Evolutionary conservation across 225 moss, liverwort and hornwort species (phyloP).

Genomic region (Takakia lepidozioides): DNA sequence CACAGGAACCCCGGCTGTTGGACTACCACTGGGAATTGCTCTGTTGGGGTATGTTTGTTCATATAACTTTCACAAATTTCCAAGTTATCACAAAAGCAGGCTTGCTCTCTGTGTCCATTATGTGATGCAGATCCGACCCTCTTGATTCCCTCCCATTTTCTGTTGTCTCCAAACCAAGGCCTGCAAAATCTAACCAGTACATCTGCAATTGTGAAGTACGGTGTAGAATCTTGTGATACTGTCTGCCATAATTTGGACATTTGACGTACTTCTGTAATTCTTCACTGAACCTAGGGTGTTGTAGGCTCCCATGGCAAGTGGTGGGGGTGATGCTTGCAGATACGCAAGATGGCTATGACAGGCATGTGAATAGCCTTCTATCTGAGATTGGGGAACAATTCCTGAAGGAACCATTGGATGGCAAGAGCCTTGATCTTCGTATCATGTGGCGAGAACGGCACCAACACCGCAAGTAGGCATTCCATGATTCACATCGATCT

Average conservation of each 20-base stretch:
- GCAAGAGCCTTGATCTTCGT: slow-evolving; percentile 34
- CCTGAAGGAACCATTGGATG: slow-evolving; percentile 3
- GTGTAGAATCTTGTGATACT: too few species aligned
- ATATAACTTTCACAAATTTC: too few species aligned
- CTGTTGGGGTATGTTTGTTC: slow-evolving; percentile 40
- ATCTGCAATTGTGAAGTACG: too few species aligned
- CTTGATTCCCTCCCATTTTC: too few species aligned
- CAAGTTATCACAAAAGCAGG: too few species aligned
- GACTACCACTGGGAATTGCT: slow-evolving; percentile 69
- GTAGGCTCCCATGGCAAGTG: slow-evolving; percentile 83
- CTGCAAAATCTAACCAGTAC: too few species aligned
- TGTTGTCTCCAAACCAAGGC: too few species aligned
- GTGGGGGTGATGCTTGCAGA: slow-evolving; percentile 83
- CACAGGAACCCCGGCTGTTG: slow-evolving; percentile 87
- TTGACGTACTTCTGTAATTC: too few species aligned
- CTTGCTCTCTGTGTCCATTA: too few species aligned
- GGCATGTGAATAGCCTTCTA: slow-evolving; percentile 39
- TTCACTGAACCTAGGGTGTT: too few species aligned
- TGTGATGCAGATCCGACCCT: too few species aligned
- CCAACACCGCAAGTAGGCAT: slow-evolving; percentile 41
- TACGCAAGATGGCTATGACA: slow-evolving; percentile 41
- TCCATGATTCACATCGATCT: background rate
- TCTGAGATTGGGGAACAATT: slow-evolving; percentile 34
- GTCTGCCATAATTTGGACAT: too few species aligned
- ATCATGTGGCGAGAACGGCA: slow-evolving; percentile 59